Conservation (phyloP, 345 rosid species). For the Eucalyptus viminalis region DNA sequence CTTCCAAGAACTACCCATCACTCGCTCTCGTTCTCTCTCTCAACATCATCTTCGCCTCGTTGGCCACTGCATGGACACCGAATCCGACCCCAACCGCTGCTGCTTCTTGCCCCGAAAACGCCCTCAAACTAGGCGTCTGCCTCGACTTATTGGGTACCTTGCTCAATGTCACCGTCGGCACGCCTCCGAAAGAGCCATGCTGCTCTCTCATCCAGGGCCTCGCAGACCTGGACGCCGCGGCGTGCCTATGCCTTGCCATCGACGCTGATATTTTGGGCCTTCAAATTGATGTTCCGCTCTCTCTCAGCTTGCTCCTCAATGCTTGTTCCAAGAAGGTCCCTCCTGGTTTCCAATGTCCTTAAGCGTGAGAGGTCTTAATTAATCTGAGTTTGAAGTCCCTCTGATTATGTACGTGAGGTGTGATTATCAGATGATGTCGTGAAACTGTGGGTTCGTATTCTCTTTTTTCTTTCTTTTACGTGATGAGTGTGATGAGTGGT, state of each 20-base stretch:
- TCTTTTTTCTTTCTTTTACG: not conserved
- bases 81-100: constrained; percentile 8
- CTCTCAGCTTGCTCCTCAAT: constrained; percentile 53
- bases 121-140: constrained; percentile 42
- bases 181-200: constrained; percentile 42
- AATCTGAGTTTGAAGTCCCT: not conserved
- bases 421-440: not conserved
- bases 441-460: not conserved
- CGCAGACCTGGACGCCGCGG: constrained; percentile 40
- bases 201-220: constrained; percentile 45
- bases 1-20: not conserved
- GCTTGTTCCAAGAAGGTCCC: constrained; percentile 56
- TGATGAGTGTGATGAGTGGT: not conserved
- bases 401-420: not conserved
- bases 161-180: constrained; percentile 31
- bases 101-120: constrained; percentile 37
- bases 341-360: constrained; percentile 49
- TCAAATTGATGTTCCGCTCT: constrained; percentile 37
- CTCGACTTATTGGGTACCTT: constrained; percentile 32
- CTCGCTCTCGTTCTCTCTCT: constrained; percentile 12
- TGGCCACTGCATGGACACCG: constrained; percentile 25
- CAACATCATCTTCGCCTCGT: constrained; percentile 13
- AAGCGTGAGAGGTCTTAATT: not conserved
- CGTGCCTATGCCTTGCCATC: constrained; percentile 62
- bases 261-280: constrained; percentile 51